Evolutionary conservation across 148 eudicot genomes (phyloP).

Genomic region (Vaccinium myrtillus): DNA sequence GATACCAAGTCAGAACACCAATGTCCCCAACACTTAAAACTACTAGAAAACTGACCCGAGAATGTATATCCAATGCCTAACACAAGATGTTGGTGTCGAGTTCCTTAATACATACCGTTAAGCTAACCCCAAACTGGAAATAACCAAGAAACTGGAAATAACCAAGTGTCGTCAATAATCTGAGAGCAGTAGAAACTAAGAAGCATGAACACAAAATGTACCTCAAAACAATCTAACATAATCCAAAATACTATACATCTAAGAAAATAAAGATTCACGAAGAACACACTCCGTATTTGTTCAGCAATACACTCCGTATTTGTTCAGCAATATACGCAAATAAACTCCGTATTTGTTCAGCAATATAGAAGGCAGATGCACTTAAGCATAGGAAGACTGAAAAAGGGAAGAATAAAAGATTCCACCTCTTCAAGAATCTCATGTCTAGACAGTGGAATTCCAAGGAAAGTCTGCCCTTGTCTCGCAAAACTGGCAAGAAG

Average conservation of each 20-base stretch:
- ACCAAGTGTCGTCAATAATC: neutral
- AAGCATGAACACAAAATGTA: neutral
- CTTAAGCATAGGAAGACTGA: neutral
- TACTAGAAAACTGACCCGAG: neutral
- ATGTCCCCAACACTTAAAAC: neutral
- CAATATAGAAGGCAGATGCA: neutral
- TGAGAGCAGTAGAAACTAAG: neutral
- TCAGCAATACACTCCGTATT: too few relatives aligned
- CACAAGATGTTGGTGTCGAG: neutral
- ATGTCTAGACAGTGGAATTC: slow-evolving; percentile 68
- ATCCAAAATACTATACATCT: neutral
- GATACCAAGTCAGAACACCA: neutral
- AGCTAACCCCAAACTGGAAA: neutral
- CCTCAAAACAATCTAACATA: neutral
- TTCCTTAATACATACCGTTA: neutral
- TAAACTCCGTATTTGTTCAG: neutral
- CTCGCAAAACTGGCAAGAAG: slow-evolving; percentile 90
- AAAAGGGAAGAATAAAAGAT: neutral
- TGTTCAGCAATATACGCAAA: neutral
- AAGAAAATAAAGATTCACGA: neutral
- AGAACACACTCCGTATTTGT: neutral
- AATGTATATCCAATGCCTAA: neutral
- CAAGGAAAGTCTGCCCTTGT: slow-evolving; percentile 81
- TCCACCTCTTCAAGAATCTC: slow-evolving; percentile 82
- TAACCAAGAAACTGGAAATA: neutral